Conservation (phyloP, 1,139 yeast genomes). For the Hyphopichia wangnamkhiaoensis region DNA sequence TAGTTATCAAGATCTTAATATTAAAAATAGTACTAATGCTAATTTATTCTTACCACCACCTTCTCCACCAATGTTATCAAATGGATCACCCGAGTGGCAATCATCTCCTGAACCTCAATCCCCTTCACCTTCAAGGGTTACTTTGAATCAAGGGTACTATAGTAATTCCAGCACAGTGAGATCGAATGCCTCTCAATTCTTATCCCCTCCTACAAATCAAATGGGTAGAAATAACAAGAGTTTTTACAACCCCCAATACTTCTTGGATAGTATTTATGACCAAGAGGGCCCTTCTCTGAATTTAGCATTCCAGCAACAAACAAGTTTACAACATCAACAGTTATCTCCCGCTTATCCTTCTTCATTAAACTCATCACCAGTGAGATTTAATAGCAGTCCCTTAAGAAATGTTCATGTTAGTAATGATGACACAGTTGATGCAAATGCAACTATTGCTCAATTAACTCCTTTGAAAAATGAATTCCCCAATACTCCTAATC, state of each 20-base stretch:
- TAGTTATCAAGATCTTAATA: slow-evolving; percentile 16
- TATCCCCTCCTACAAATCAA: slow-evolving; percentile 31
- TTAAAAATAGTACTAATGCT: slow-evolving; percentile 9
- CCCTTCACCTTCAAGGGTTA: slow-evolving; percentile 29
- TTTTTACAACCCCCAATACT: slow-evolving; percentile 44
- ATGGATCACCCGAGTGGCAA: slow-evolving; percentile 40
- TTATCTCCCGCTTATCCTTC: slow-evolving; percentile 30
- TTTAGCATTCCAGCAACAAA: slow-evolving; percentile 1
- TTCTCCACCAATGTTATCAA: slow-evolving; percentile 41
- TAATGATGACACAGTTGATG: slow-evolving; percentile 40
- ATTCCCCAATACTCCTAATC: slow-evolving; percentile 36
- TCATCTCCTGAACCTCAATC: slow-evolving; percentile 47
- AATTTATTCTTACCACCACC: slow-evolving; percentile 42
- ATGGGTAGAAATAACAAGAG: slow-evolving; percentile 14
- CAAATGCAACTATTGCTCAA: slow-evolving; percentile 43
- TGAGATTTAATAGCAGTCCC: slow-evolving; percentile 30
- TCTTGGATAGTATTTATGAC: slow-evolving; percentile 25
- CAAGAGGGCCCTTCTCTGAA: slow-evolving; percentile 1
- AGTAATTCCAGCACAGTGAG: slow-evolving; percentile 5
- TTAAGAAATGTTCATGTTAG: slow-evolving; percentile 20
- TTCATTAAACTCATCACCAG: slow-evolving; percentile 35
- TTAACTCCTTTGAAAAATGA: slow-evolving; percentile 41
- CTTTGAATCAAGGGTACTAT: slow-evolving; percentile 7
- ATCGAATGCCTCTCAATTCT: slow-evolving; percentile 12
- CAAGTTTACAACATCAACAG: slow-evolving; percentile 11